Base-by-base conservation (phyloP, 495 filamentous ascomycete species). In the Hamigera avellanea region DNA sequence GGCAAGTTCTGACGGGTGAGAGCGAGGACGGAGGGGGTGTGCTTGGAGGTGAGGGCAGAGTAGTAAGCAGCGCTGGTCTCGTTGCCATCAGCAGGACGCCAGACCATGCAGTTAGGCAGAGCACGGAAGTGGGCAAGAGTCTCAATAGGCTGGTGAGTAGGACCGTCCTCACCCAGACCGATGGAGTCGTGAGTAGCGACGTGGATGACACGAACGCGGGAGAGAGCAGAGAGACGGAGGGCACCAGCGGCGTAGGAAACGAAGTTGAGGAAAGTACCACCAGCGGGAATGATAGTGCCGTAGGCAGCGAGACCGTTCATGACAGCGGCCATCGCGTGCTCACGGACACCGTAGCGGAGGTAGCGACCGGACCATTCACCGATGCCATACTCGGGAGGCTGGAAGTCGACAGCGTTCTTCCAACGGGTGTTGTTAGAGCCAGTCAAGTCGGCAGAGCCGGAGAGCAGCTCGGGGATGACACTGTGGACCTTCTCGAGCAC, bases 71-170 rank as follows among this genome's bases (percentile, higher is more conserved):
- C 87, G 58, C 82, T 89, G 51, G 81, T 88, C 81, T 99, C 91
- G 70, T 99, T 99, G 48, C 91, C 91, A 55, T 99, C 91, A 40
- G 91, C 91, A 41, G 91, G 91, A 56, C 91, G 91, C 91, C 91
- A 99, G 52, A 96, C 93, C 91, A 96, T 95, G 76, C 81, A 85
- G 81, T 99, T 99, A 48, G 91, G 91, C 47, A 96, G 76, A 39
- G 93, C 93, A 62, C 91, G 91, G 86, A 96, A 96, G 67, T 99
- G 91, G 43, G 91, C 83, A 33, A 99, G 79, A n/a, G 86, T 94
- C 76, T 99, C 91, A 53, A 99, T 93, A 56, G 91, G 91, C 73
- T 99, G 91, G 71, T 99, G 91, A 36, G 91, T 99, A 40, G 91
- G 91, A 39, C 91, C 91, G 55, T 99, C 91, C 69, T 99, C 93